Percentiles rank a stretch among this genome's conserved stretches.
phyloP scores from a whole-genome alignment of 495 filamentous ascomycete species.

The Platismatia glauca region DNA sequence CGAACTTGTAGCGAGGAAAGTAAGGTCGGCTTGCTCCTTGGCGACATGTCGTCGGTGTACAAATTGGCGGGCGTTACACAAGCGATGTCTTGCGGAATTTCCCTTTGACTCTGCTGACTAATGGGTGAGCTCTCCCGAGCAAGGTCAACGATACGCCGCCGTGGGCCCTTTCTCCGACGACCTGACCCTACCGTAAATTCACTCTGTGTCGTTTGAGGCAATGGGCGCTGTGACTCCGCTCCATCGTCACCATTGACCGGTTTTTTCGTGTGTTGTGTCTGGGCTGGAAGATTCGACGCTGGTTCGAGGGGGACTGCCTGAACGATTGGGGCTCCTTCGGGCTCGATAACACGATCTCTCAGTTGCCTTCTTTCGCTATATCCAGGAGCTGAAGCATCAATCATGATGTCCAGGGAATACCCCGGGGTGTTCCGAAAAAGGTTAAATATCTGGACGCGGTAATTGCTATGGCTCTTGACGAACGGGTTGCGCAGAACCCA shows the following conservation, averaged over 20 bases:
- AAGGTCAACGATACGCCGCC: constrained; percentile 77
- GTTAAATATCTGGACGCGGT: constrained; percentile 89
- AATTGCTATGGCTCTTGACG: constrained; percentile 72
- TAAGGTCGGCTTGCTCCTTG: constrained; percentile 6
- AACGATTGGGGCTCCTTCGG: constrained; percentile 64
- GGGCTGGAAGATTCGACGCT: constrained; percentile 18
- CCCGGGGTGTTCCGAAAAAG: constrained; percentile 89
- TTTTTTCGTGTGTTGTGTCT: constrained; percentile 31
- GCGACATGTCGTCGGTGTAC: constrained; percentile 2
- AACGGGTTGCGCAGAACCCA: constrained; percentile 90
- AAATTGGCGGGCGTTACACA: neutral
- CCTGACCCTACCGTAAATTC: constrained; percentile 33
- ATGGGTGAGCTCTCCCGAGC: constrained; percentile 42
- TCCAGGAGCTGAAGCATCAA: constrained; percentile 72
- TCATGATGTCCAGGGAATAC: constrained; percentile 79
- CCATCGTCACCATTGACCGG: constrained; percentile 32
- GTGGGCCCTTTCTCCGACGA: constrained; percentile 45
- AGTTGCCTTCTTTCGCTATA: constrained; percentile 77
- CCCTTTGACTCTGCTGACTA: constrained; percentile 3
- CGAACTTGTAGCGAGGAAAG: constrained; percentile 3
- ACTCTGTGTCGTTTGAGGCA: constrained; percentile 18
- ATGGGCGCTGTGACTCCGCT: constrained; percentile 1
- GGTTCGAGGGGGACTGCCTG: constrained; percentile 50
- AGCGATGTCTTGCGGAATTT: neutral
- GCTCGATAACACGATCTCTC: constrained; percentile 70